Base-by-base conservation (phyloP, 2,329 filamentous ascomycete genomes). In the Apiospora rasikravindrae region DNA sequence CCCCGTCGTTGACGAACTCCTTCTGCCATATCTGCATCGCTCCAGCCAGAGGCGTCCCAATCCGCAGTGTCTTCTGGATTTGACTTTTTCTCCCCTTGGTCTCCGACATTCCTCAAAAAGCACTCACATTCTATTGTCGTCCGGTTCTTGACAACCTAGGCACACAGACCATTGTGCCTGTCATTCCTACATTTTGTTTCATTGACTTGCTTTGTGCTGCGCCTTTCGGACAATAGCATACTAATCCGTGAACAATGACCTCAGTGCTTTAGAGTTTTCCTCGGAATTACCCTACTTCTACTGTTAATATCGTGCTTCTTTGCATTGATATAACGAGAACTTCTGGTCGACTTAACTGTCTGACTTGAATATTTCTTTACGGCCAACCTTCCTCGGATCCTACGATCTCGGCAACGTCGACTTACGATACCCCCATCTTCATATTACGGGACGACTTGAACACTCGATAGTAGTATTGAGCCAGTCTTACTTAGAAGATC, bases 261-360 rank as follows among this genome's bases (percentile, higher is more conserved):
- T 26, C 69, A 73, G 72, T 73, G 70, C 45, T 70, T 70, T 70
- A 73, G 70, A 68, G 70, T 69, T 70, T 53, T 64, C 67, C 66
- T 44, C 44, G 66, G 44, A 51, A 73, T 45, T 51, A 40, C 69
- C 70, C 70, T 70, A 71, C 51, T 42, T 33, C 72, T 49, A 66
- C 67, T 33, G 64, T 45, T 70, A 16, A 51, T 69, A 53, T 73
- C 66, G 68, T 49, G 37, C 61, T 64, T 26, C 37, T 7, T 51
- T 53, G 72, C 69, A 66, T 14, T 24, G 69, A 57, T 49, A 64
- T 64, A 61, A 37, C 49, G 51, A 61, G 16, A 14, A 16, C 44
- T 44, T 40, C 45, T 47, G 51, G 69, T 69, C 64, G 70, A 57
- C 72, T 72, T 69, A 40, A 57, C 68, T 69, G 68, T 69, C 68